Evolutionary conservation across 1,284 basidiomycete species (phyloP).

Genomic region (Pascua guehoae): DNA sequence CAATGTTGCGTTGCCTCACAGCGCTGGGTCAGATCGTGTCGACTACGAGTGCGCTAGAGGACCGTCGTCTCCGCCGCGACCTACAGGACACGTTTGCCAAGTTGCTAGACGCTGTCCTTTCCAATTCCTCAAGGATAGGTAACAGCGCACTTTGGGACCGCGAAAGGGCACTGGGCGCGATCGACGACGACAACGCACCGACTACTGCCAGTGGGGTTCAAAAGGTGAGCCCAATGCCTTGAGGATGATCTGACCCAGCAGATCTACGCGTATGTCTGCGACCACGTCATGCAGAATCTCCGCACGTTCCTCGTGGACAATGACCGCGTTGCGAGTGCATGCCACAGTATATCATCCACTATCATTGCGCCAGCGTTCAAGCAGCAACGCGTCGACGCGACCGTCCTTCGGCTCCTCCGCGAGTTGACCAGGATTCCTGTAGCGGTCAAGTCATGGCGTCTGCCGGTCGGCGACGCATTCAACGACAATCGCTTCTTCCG

Average conservation of each 20-base stretch:
- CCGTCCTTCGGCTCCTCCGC: constrained; percentile 60
- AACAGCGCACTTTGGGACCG: constrained; percentile 46
- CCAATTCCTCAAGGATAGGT: constrained; percentile 66
- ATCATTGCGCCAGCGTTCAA: constrained; percentile 72
- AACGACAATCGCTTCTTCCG: constrained; percentile 86
- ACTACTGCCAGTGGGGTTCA: not conserved
- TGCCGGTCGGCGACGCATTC: constrained; percentile 73
- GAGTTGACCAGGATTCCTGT: constrained; percentile 76
- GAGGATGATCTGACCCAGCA: not conserved
- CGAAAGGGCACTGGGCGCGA: not conserved
- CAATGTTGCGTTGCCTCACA: constrained; percentile 70
- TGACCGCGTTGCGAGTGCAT: constrained; percentile 74
- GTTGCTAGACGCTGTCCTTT: constrained; percentile 74
- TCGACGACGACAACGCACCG: too few relatives aligned
- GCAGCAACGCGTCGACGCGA: constrained; percentile 45
- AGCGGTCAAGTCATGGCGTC: constrained; percentile 80
- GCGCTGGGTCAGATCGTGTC: constrained; percentile 73
- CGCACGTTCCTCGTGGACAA: constrained; percentile 77
- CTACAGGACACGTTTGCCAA: constrained; percentile 85
- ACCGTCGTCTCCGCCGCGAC: constrained; percentile 81
- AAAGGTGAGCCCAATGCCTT: not conserved
- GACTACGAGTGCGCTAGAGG: constrained; percentile 84
- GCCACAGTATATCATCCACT: constrained; percentile 80
- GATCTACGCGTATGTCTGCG: constrained; percentile 73
- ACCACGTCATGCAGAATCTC: constrained; percentile 67